Percentiles rank a stretch among this genome's conserved stretches.
phyloP scores from a whole-genome alignment of 768 basidiomycete species.

The Amanita muscaria region DNA sequence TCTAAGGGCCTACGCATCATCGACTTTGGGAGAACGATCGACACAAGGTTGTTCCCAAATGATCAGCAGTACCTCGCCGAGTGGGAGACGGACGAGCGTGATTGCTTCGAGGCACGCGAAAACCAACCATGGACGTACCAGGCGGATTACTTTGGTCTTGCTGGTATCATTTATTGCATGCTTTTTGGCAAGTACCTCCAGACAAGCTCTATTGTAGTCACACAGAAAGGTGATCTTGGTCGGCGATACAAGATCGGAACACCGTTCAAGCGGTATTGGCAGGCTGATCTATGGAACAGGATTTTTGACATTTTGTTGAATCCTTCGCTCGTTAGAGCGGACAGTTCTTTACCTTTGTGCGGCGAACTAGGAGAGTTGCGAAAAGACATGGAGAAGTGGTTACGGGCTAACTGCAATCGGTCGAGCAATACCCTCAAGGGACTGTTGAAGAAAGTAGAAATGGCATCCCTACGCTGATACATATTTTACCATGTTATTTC shows the following conservation, averaged over 20 bases:
- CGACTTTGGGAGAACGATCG: slow-evolving; percentile 95
- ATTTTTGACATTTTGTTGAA: slow-evolving; percentile 87
- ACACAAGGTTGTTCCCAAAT: slow-evolving; percentile 70
- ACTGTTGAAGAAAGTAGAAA: slow-evolving; percentile 73
- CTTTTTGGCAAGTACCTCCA: slow-evolving; percentile 96
- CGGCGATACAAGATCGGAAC: slow-evolving; percentile 57
- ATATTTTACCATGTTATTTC: slow-evolving; percentile 6
- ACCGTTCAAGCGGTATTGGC: slow-evolving; percentile 94
- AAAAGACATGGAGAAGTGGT: slow-evolving; percentile 80
- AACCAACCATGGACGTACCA: slow-evolving; percentile 87
- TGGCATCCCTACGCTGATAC: slow-evolving; percentile 32
- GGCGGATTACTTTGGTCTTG: slow-evolving; percentile 94
- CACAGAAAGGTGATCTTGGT: slow-evolving; percentile 21
- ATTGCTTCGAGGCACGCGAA: slow-evolving; percentile 88
- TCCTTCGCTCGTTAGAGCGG: slow-evolving; percentile 49
- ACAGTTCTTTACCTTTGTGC: slow-evolving; percentile 61
- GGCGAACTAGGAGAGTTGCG: slow-evolving; percentile 58
- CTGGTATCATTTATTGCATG: slow-evolving; percentile 91
- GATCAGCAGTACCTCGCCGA: slow-evolving; percentile 79
- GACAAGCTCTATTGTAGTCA: slow-evolving; percentile 41
- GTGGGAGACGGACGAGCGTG: slow-evolving; percentile 83
- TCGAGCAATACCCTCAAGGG: slow-evolving; percentile 74
- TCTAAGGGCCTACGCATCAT: slow-evolving; percentile 87
- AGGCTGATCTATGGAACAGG: slow-evolving; percentile 74
- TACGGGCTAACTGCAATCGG: slow-evolving; percentile 81